A percentile compares a stretch with the other conserved stretches of the same genome.
These are phyloP conservation scores for Polyporus arcularius DNA, from an alignment of 768 basidiomycete species.

Conservation along the genomic window DNA sequence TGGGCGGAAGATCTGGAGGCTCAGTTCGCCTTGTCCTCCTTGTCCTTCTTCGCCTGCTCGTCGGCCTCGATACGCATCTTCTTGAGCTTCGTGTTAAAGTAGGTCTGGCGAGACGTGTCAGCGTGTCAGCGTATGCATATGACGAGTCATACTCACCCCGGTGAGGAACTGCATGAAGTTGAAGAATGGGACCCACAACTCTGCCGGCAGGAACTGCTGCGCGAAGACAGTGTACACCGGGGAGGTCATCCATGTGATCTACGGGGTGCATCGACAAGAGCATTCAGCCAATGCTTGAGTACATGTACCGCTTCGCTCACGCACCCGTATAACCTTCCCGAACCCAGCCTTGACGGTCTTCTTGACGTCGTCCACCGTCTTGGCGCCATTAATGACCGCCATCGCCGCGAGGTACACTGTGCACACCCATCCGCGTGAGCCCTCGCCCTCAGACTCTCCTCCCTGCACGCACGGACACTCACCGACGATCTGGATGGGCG, in stretches of 20 bases:
- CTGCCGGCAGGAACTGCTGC: slow-evolving; percentile 76
- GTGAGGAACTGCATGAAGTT: slow-evolving; percentile 73
- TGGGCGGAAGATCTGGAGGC: background rate
- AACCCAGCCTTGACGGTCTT: slow-evolving; percentile 74
- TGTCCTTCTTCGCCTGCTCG: slow-evolving; percentile 47
- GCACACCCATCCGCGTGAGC: background rate
- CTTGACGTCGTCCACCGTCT: slow-evolving; percentile 59
- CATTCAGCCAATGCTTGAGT: background rate
- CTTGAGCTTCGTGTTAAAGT: slow-evolving; percentile 76
- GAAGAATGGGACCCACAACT: slow-evolving; percentile 92
- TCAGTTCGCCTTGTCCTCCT: slow-evolving; percentile 36
- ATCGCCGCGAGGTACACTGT: slow-evolving; percentile 75
- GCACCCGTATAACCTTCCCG: slow-evolving; percentile 70
- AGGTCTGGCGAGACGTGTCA: slow-evolving; percentile 46
- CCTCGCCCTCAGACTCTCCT: background rate
- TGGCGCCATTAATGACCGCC: slow-evolving; percentile 83
- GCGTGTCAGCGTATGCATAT: background rate
- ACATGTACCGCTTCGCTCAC: slow-evolving; percentile 18
- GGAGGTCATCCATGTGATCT: slow-evolving; percentile 82
- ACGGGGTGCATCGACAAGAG: slow-evolving; percentile 3
- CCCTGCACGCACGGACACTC: slow-evolving; percentile 24
- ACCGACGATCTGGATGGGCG: slow-evolving; percentile 76
- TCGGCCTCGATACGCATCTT: slow-evolving; percentile 52
- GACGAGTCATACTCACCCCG: slow-evolving; percentile 52
- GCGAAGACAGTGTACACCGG: slow-evolving; percentile 76